Conservation (phyloP, 108 stramenopile genomes). For the Cyclostephanos tholiformis region DNA sequence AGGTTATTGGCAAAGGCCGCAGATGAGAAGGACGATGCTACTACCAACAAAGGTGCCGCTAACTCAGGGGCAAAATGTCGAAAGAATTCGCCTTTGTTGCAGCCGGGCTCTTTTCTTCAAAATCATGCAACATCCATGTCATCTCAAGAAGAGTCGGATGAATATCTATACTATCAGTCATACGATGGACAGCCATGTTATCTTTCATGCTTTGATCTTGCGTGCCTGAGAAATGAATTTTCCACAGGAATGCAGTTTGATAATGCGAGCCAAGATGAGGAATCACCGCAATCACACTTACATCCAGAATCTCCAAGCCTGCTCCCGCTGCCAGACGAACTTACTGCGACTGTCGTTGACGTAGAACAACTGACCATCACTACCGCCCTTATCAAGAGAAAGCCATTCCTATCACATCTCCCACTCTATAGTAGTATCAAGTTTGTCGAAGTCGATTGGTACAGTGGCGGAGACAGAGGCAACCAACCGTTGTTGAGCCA, state of each 20-base stretch:
- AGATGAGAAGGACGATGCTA: not conserved
- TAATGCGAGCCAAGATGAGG: not conserved
- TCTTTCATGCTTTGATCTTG: slow-evolving; percentile 76
- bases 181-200: slow-evolving; percentile 77
- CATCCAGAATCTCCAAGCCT: slow-evolving; percentile 5
- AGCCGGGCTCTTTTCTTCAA: slow-evolving; percentile 28
- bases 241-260: slow-evolving; percentile 19
- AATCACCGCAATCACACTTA: slow-evolving; percentile 6
- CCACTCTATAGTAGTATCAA: slow-evolving; percentile 61
- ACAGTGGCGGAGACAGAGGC: slow-evolving; percentile 28
- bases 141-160: slow-evolving; percentile 37
- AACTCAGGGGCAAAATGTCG: not conserved
- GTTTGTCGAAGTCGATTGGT: slow-evolving; percentile 73
- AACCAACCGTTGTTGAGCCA: slow-evolving; percentile 58
- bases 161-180: slow-evolving; percentile 70
- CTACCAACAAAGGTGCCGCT: not conserved
- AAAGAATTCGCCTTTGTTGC: slow-evolving; percentile 13
- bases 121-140: slow-evolving; percentile 1
- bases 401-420: slow-evolving; percentile 76
- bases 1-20: not conserved
- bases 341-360: slow-evolving; percentile 66
- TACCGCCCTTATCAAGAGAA: slow-evolving; percentile 60
- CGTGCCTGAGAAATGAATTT: slow-evolving; percentile 70
- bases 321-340: slow-evolving; percentile 68
- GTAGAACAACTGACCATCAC: slow-evolving; percentile 63